These are phyloP conservation scores for Auriscalpium vulgare DNA, from an alignment of 768 basidiomycete genomes.

Conservation along the genomic window DNA sequence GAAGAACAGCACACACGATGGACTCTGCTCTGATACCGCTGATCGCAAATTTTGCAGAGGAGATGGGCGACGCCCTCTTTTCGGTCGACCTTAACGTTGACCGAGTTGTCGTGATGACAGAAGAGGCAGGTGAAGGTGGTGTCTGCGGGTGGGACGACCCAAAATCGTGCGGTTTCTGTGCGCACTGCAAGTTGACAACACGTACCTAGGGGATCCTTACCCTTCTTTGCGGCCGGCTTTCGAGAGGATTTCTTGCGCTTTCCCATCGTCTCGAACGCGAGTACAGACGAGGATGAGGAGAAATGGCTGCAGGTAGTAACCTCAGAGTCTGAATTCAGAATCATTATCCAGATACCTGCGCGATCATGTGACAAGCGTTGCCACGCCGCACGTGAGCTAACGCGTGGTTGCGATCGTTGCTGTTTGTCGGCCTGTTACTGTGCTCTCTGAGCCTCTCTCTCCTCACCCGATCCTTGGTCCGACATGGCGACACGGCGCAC, in stretches of 20 bases:
- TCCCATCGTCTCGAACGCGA: conserved; percentile 45
- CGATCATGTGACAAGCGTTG: conserved; percentile 5
- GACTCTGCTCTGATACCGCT: conserved; percentile 80
- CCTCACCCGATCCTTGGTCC: background rate
- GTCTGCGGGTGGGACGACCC: conserved; percentile 34
- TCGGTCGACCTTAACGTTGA: conserved; percentile 76
- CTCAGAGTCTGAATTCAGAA: no score
- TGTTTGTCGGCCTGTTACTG: background rate
- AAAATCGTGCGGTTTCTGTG: background rate
- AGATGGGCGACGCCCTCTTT: conserved; percentile 80
- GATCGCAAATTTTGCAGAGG: conserved; percentile 79
- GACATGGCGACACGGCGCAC: conserved; percentile 61
- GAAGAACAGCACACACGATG: conserved; percentile 50
- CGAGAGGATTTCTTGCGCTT: conserved; percentile 88
- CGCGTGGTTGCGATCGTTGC: background rate
- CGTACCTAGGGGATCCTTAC: conserved; percentile 68
- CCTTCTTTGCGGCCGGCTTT: conserved; percentile 62
- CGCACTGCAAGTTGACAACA: background rate
- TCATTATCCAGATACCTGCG: background rate
- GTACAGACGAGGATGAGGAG: background rate
- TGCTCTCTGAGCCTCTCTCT: background rate
- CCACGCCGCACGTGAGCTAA: conserved; percentile 29
- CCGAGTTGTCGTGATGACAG: conserved; percentile 86
- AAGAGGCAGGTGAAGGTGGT: conserved; percentile 82
- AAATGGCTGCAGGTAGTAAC: no score